Evolutionary conservation across 805 yeast genomes (phyloP), one percentile per base, ranked within the genome.

Genomic region (Lipomyces lipofer): DNA sequence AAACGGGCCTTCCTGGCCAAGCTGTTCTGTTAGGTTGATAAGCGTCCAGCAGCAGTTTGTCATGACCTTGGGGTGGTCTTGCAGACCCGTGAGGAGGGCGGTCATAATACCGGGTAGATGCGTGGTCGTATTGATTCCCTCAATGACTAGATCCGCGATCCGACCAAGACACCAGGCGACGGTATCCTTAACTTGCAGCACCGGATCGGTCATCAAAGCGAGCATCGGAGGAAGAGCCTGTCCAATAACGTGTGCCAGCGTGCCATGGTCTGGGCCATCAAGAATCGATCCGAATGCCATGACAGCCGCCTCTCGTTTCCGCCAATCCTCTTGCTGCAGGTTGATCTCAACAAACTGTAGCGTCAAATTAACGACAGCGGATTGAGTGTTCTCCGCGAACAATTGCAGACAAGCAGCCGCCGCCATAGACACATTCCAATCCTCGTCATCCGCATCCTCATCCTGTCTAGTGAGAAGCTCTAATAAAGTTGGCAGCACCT

Each of bases 31-130:
- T 61, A 94, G 76, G 70, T 94, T 94, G 72, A 94, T 94, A 58
- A 94, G 76, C 4, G 97, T 84, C 99, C 99, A 94, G 71, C 98
- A 89, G 73, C 97, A 89, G 75, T 94, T 94, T n/a, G 97, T 89
- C 2, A 91, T 81, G 30, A 94, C 96, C 71, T 87, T 88, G 32
- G 97, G 89, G 69, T 89, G 95, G 70, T 91, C 98, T 62, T 79
- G 81, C 61, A 94, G 76, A n/a, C 99, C 99, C 35, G 75, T 68
- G 44, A 84, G 71, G 60, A 94, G 79, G 0, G 96, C 94, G 49
- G 79, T 76, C 52, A 94, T 73, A 50, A 94, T 82, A 43, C 75
- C 76, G 25, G 92, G 89, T 59, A 94, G 76, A 67, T 84, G 85
- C 3, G 73, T 70, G 42, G 80, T 77, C 25, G 80, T 69, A 63